A percentile compares a stretch with the other conserved stretches of the same genome.
phyloP scores from a whole-genome alignment of 208 protist species.

The Vickermania ingenoplastis region DNA sequence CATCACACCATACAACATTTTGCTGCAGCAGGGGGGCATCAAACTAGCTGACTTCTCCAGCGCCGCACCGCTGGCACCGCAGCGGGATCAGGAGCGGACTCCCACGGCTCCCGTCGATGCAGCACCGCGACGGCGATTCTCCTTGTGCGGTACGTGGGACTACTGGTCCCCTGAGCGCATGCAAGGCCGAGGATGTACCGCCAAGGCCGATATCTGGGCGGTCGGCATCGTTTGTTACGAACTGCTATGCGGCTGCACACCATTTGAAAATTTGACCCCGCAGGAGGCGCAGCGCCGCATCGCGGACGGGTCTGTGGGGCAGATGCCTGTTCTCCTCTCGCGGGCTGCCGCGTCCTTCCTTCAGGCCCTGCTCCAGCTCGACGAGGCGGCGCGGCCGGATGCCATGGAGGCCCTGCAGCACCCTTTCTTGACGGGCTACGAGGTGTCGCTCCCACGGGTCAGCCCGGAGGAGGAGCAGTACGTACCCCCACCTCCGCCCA shows the following conservation, averaged over 20 bases:
- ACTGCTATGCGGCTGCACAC: slow-evolving; percentile 18
- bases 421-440: slow-evolving; percentile 11
- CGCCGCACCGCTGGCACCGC: slow-evolving; percentile 20
- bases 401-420: slow-evolving; percentile 18
- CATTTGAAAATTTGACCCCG: slow-evolving; percentile 17
- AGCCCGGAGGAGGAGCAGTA: not conserved
- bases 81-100: not conserved
- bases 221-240: slow-evolving; percentile 26
- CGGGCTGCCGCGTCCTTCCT: slow-evolving; percentile 17
- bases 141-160: slow-evolving; percentile 92
- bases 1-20: slow-evolving; percentile 58
- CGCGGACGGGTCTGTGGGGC: slow-evolving; percentile 4
- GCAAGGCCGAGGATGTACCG: slow-evolving; percentile 11
- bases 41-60: slow-evolving; percentile 96
- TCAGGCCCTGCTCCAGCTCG: slow-evolving; percentile 12
- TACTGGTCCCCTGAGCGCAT: slow-evolving; percentile 93
- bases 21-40: slow-evolving; percentile 31
- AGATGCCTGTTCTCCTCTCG: slow-evolving; percentile 4
- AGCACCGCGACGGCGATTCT: slow-evolving; percentile 14
- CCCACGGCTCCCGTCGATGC: not conserved
- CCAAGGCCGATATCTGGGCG: slow-evolving; percentile 24
- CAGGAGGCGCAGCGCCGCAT: slow-evolving; percentile 16
- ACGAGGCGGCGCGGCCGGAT: slow-evolving; percentile 13
- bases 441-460: too few relatives aligned
- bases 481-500: not conserved